Evolutionary conservation across 2,329 filamentous ascomycete species (phyloP), one percentile per base, ranked within the genome.

Genomic region (Beauveria caledonica): DNA sequence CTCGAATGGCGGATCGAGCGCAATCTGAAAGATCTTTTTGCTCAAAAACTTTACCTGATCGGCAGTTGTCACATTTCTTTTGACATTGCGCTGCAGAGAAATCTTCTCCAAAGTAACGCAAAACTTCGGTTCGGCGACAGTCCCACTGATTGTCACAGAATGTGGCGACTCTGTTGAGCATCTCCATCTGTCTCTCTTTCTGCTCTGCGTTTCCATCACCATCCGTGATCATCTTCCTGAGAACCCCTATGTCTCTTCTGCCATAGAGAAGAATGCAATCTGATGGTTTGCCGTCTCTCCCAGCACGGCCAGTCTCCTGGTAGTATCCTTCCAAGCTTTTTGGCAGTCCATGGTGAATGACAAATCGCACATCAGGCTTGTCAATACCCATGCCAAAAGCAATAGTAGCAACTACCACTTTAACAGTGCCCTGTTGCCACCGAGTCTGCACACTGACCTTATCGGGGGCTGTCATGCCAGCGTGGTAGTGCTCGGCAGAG

Each of bases 301-400:
- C 94, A 62, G 95, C 94, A 67, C 94, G 88, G 1, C 94, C 94
- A 49, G 94, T 99, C 73, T 99, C 94, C 71, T 99, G 94, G 69
- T 99, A 99, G 72, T 99, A 99, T 0, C 94, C 94, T 74, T 99
- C 94, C 58, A 99, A 77, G 67, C 91, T 97, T 74, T 99, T 97
- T 1, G 94, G 94, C 6, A 99, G 80, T 48, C 86, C 89, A 68
- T 96, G 88, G 70, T 99, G 95, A 45, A 99, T 90, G 39, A 99
- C 94, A 71, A 96, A 99, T 29, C 94, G 89, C 52, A 99, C 94
- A 71, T 99, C 89, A 0, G 92, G 85, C 72, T 99, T 99, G 77
- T 99, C 94, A 65, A 99, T 99, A n/a, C 94, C 94, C 94, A 99
- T 99, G 7, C 94, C 94, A 70, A 99, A 99, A 25, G 94, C 94